Conservation (phyloP, 2,329 filamentous ascomycete species). For the Pestalotiopsis sp. region DNA sequence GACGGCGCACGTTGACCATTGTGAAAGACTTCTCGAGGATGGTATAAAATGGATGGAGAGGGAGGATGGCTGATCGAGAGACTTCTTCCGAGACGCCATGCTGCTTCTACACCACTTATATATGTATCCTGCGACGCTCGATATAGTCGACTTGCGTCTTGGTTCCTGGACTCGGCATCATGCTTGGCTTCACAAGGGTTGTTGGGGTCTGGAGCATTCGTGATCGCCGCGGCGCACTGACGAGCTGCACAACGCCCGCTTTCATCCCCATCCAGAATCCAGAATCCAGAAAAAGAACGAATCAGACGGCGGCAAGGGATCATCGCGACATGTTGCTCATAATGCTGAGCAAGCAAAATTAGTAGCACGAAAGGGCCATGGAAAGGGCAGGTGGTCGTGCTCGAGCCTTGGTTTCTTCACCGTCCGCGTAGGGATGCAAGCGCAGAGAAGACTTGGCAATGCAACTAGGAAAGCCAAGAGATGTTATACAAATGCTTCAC, state of each 20-base stretch:
- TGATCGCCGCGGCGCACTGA: neutral
- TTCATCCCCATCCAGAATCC: too few species aligned
- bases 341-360: neutral
- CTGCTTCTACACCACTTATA: neutral
- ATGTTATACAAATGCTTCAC: conserved; percentile 12
- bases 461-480: conserved; percentile 7
- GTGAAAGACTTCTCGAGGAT: conserved; percentile 5
- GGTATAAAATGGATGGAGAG: neutral
- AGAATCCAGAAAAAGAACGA: neutral
- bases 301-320: conserved; percentile 4
- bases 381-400: conserved; percentile 11
- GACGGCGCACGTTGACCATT: conserved; percentile 30
- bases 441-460: conserved; percentile 11
- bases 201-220: conserved; percentile 6
- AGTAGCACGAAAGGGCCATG: conserved; percentile 3
- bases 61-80: neutral
- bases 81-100: neutral
- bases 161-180: neutral
- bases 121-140: neutral
- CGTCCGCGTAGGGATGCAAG: conserved; percentile 2
- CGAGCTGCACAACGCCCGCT: conserved; percentile 1
- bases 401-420: conserved; percentile 6
- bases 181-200: conserved; percentile 1
- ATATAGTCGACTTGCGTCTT: neutral
- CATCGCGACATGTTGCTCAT: conserved; percentile 4